Percentiles rank a stretch among this genome's conserved stretches.
Evolutionary conservation across 768 basidiomycete species (phyloP).

Genomic region (Tulasnella sp.): DNA sequence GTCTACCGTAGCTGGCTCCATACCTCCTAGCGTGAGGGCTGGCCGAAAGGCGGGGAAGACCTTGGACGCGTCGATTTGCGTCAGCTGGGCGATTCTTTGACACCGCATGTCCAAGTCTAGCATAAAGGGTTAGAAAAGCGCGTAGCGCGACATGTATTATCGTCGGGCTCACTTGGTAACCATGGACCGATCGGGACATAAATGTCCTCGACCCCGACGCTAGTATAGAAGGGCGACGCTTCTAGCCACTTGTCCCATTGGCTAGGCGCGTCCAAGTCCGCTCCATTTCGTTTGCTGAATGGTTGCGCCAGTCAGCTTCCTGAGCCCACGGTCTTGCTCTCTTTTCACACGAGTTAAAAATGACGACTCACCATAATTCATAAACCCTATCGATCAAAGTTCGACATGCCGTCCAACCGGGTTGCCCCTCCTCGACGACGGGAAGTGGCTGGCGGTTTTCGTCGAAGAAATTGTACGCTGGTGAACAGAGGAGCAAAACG

Average conservation of each 20-base stretch:
- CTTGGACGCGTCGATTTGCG: neutral
- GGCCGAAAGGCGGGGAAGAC: constrained; percentile 3
- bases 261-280: constrained; percentile 4
- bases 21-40: neutral
- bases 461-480: constrained; percentile 14
- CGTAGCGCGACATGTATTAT: too few relatives aligned
- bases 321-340: neutral
- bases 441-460: constrained; percentile 14
- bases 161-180: neutral
- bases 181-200: constrained; percentile 27
- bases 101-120: constrained; percentile 25
- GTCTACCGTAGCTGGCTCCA: neutral
- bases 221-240: constrained; percentile 15
- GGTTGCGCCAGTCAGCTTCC: neutral
- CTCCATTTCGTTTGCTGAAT: constrained; percentile 15
- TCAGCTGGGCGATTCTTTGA: constrained; percentile 13
- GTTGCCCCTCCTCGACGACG: constrained; percentile 20
- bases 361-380: neutral
- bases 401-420: constrained; percentile 22
- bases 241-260: constrained; percentile 18
- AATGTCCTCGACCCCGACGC: constrained; percentile 24
- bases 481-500: constrained; percentile 1
- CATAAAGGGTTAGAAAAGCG: neutral
- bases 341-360: neutral
- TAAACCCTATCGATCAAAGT: neutral